Evolutionary conservation across 106 monocot genomes (phyloP), one percentile per base, ranked within the genome.

Genomic region (Platanthera guangdongensis): DNA sequence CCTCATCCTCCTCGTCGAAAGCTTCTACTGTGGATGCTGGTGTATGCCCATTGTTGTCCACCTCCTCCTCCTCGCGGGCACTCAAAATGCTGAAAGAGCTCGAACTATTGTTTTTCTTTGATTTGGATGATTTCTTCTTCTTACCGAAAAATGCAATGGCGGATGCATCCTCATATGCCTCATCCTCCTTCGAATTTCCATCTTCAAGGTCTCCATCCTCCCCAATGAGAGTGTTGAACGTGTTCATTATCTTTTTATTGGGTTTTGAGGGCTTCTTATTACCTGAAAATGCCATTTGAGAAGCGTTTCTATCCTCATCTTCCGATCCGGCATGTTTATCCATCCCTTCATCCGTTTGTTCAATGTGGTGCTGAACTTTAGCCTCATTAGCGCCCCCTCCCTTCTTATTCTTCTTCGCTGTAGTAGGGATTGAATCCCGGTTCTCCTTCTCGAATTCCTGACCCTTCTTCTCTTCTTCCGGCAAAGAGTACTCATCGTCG

Each of bases 401-500:
- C 84, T 90, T 93, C 87, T 95, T 93, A 74, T 78, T 81, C 88
- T 90, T 89, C 82, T 75, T 84, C 30, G 81, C 39, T 15, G 48
- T 22, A 45, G 71, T 51, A 30, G 70, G 46, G 75, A 10, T 30
- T 13, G 39, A 67, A 67, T 12, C 47, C 25, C 47, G 71, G 76
- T 19, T 73, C 16, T 79, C 83, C 74, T 79, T 75, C 73, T 79
- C 76, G 21, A 48, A 19, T 3, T 9, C 60, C 51, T 25, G 62
- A 9, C 46, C 0, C 46, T 62, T 55, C 21, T 77, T 16, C 5
- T 73, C 83, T 4, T 87, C 89, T 9, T 69, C 57, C 21, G 88
- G 90, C 13, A 93, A 59, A 10, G 88, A 80, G 86, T 93, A 93
- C 84, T 93, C 93, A 77, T 90, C 93, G 81, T 93, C 93, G 83